A percentile compares a stretch with the other conserved stretches of the same genome.
phyloP scores from a whole-genome alignment of 2,329 filamentous ascomycete genomes.

The Microsporum canis region DNA sequence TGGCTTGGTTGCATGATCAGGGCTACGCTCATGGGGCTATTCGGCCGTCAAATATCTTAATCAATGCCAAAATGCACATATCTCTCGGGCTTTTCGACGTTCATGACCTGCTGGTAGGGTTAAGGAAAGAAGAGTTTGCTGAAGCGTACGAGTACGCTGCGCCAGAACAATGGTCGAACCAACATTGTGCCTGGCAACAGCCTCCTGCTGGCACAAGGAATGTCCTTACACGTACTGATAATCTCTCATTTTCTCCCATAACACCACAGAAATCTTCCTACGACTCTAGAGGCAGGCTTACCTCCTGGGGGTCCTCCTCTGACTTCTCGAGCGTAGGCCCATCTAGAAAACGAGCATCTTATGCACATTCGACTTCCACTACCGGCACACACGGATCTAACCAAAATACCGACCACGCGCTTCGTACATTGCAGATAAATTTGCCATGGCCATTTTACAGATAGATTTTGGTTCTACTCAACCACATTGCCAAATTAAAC shows the following conservation, averaged over 20 bases:
- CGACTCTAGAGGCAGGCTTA: background rate
- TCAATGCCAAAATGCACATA: conserved; percentile 46
- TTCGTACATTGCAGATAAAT: conserved; percentile 21
- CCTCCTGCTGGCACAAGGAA: background rate
- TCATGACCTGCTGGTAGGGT: conserved; percentile 43
- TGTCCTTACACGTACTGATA: background rate
- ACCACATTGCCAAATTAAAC: background rate
- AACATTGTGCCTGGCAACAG: background rate
- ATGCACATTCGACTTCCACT: conserved; percentile 1
- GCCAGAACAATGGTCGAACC: conserved; percentile 42
- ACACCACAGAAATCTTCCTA: background rate
- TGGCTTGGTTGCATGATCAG: conserved; percentile 46
- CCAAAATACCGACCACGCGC: conserved; percentile 22
- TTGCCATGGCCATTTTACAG: conserved; percentile 18
- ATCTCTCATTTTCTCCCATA: background rate
- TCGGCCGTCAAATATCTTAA: conserved; percentile 48
- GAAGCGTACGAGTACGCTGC: conserved; percentile 50
- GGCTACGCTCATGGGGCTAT: conserved; percentile 47
- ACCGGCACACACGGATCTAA: conserved; percentile 1
- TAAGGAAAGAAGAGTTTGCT: conserved; percentile 42
- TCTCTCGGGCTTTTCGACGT: conserved; percentile 49
- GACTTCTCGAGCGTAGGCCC: background rate
- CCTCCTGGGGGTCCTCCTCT: background rate
- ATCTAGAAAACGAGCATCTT: background rate
- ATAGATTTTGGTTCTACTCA: conserved; percentile 9